These are phyloP conservation scores for Novymonas esmeraldas DNA, from an alignment of 208 protist species.

Conservation along the genomic window DNA sequence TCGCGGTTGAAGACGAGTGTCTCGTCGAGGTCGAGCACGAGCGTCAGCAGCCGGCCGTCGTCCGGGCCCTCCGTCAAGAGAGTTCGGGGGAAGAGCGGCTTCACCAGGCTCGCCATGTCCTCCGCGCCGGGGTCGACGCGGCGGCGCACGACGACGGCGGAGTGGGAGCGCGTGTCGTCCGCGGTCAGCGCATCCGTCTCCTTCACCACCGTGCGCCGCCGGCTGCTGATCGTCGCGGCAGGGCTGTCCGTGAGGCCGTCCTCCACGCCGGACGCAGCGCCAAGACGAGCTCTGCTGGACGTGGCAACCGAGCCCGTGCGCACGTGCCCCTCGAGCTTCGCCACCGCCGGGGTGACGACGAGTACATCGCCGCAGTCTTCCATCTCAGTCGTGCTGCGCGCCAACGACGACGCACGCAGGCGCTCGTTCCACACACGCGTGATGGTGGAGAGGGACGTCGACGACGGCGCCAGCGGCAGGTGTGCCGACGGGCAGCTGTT, in stretches of 20 bases:
- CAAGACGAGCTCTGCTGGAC: neutral
- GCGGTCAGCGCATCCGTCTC: neutral
- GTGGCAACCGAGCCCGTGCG: neutral
- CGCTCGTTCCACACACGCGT: slow-evolving; percentile 36
- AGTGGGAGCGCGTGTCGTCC: neutral
- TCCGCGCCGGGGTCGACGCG: slow-evolving; percentile 19
- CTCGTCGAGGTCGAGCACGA: slow-evolving; percentile 93
- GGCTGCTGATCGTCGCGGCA: slow-evolving; percentile 3
- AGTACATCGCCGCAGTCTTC: slow-evolving; percentile 10
- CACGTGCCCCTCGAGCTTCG: slow-evolving; percentile 13
- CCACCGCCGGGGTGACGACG: slow-evolving; percentile 7
- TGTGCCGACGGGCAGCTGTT: neutral
- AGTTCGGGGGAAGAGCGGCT: slow-evolving; percentile 63
- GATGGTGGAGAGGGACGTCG: slow-evolving; percentile 26
- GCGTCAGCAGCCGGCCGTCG: slow-evolving; percentile 66
- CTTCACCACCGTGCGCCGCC: neutral
- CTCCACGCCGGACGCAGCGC: slow-evolving; percentile 4
- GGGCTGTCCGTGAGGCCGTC: slow-evolving; percentile 31
- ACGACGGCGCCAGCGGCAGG: neutral
- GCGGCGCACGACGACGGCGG: slow-evolving; percentile 1
- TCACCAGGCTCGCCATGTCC: slow-evolving; percentile 1
- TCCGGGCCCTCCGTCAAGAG: slow-evolving; percentile 69
- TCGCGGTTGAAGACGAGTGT: slow-evolving; percentile 92
- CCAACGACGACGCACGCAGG: slow-evolving; percentile 9
- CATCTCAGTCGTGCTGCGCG: neutral